These are phyloP conservation scores for Xylaria bambusicola DNA, from an alignment of 495 filamentous ascomycete genomes.

Conservation along the genomic window DNA sequence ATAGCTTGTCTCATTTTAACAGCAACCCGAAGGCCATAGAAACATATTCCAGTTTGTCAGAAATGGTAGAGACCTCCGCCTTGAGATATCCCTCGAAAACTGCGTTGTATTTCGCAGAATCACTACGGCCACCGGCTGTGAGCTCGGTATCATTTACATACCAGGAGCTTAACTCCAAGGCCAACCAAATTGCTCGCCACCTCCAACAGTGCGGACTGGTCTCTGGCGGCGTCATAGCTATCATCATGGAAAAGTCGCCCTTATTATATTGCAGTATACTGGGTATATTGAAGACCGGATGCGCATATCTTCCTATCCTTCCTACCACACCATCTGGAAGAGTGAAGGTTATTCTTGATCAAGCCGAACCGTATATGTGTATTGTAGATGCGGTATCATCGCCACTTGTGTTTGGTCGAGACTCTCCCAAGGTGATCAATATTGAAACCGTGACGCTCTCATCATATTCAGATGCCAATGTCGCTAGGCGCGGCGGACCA, in stretches of 20 bases:
- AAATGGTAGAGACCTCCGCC: constrained; percentile 56
- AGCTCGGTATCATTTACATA: constrained; percentile 58
- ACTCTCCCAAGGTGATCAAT: constrained; percentile 36
- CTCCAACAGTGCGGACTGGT: constrained; percentile 49
- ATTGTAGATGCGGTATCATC: constrained; percentile 39
- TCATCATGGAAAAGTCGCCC: constrained; percentile 70
- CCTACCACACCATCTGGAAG: constrained; percentile 62
- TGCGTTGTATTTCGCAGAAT: constrained; percentile 62
- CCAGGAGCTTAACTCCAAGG: constrained; percentile 57
- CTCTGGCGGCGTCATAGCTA: constrained; percentile 59
- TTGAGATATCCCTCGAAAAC: constrained; percentile 47
- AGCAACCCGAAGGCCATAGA: constrained; percentile 23
- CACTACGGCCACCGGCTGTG: constrained; percentile 37
- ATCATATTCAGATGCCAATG: constrained; percentile 29
- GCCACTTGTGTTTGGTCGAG: constrained; percentile 20
- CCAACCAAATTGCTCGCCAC: constrained; percentile 65
- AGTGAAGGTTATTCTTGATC: constrained; percentile 54
- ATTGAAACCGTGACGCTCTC: constrained; percentile 33
- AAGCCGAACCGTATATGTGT: constrained; percentile 51
- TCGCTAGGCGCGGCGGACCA: constrained; percentile 35
- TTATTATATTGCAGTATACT: constrained; percentile 70
- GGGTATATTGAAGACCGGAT: constrained; percentile 69
- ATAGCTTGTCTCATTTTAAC: constrained; percentile 60
- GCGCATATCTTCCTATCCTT: constrained; percentile 71
- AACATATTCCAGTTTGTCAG: constrained; percentile 41